These are phyloP conservation scores for Solanum rostratum DNA, from an alignment of 257 asterid species.

Conservation along the genomic window DNA sequence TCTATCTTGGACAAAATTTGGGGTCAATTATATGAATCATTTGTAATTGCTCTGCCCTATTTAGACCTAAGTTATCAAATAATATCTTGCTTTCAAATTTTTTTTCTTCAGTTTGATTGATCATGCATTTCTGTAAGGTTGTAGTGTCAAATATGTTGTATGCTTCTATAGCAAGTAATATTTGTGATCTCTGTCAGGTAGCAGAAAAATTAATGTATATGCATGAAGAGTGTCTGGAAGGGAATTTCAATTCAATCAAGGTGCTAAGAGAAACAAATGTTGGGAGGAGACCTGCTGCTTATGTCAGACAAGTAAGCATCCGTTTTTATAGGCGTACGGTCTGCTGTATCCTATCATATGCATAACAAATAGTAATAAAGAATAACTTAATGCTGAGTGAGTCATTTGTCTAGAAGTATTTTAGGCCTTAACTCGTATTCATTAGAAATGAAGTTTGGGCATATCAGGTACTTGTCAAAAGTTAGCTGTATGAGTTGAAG, in stretches of 20 bases:
- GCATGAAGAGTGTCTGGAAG: constrained; percentile 63
- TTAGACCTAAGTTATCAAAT: not conserved
- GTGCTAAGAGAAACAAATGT: constrained; percentile 28
- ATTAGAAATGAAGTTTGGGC: not conserved
- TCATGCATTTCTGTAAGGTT: not conserved
- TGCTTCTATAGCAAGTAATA: not conserved
- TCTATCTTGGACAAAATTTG: not conserved
- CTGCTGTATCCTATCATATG: not conserved
- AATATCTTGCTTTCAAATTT: not conserved
- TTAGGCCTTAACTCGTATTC: not conserved
- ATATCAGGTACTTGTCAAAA: not conserved
- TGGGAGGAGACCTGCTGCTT: constrained; percentile 17
- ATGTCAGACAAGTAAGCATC: constrained; percentile 29
- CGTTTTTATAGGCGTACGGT: not conserved
- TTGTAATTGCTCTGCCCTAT: not conserved
- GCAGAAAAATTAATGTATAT: constrained; percentile 53
- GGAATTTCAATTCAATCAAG: constrained; percentile 38
- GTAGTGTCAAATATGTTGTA: not conserved
- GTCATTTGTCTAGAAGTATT: not conserved
- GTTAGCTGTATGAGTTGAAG: not conserved
- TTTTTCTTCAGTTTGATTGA: not conserved
- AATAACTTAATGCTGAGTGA: not conserved
- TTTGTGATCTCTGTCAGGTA: constrained; percentile 16
- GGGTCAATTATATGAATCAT: not conserved
- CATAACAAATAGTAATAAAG: not conserved